Conservation (phyloP, 2,329 filamentous ascomycete genomes). For the Sporothrix inflata region DNA sequence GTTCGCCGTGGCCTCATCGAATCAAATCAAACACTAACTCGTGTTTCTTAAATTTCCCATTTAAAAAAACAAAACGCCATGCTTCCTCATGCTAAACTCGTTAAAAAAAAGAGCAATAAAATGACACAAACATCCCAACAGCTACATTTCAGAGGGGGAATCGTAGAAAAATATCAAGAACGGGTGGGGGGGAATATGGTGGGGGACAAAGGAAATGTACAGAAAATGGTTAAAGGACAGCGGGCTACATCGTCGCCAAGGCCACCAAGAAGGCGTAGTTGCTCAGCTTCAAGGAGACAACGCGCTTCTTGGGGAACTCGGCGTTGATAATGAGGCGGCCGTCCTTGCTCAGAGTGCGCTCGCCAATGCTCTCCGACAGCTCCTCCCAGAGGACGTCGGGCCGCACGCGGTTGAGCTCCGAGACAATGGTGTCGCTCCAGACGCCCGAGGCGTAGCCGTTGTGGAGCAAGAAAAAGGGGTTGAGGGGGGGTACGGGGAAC, state of each 20-base stretch:
- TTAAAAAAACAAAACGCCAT: conserved; percentile 14
- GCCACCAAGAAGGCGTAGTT: conserved; percentile 58
- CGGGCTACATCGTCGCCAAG: conserved; percentile 32
- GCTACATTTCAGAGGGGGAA: not conserved
- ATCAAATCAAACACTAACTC: not conserved
- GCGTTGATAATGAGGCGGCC: conserved; percentile 60
- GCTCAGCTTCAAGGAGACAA: conserved; percentile 59
- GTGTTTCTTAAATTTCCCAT: not conserved
- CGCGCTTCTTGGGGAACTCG: conserved; percentile 56
- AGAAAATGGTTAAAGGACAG: not conserved
- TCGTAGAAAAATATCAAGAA: conserved; percentile 14
- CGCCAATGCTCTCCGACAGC: conserved; percentile 66
- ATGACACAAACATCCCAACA: not conserved
- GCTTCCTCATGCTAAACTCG: conserved; percentile 17
- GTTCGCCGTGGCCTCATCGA: not conserved
- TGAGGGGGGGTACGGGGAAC: conserved; percentile 69
- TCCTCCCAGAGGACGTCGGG: conserved; percentile 63
- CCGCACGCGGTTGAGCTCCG: conserved; percentile 61
- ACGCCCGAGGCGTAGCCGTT: conserved; percentile 67
- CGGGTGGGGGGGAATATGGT: conserved; percentile 17
- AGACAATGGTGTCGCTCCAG: conserved; percentile 71
- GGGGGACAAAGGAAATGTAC: not conserved
- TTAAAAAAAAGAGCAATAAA: not conserved
- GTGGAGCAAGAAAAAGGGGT: conserved; percentile 70
- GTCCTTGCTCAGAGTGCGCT: conserved; percentile 62